Evolutionary conservation across 257 asterid genomes (phyloP), one percentile per base, ranked within the genome.

Genomic region (Penstemon eatonii): DNA sequence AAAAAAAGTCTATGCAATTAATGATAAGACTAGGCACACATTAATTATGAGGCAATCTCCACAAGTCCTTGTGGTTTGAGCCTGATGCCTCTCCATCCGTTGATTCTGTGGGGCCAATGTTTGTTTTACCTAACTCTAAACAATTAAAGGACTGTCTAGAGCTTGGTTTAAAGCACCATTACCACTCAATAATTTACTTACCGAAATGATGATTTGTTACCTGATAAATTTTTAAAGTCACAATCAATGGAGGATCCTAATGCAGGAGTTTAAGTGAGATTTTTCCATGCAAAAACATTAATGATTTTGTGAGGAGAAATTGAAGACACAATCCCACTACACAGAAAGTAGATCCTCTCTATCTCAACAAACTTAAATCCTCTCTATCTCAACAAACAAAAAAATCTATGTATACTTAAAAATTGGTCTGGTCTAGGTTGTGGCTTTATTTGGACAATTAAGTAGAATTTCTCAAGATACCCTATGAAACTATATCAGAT

Each of bases 221-320:
- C 67, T 57, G 56, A 47, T 4, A 46, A 15, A 71, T 25, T 60
- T 56, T 43, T 8, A 57, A 56, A n/a, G 49, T 36, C 40, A 19
- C 10, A 56, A 63, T 71, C 12, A 68, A 61, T 68, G 50, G 67
- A 68, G 76, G 75, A 82, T 85, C 79, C 42, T 38, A 37, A 18
- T 38, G 33, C 61, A n/a, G 56, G 2, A 36, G 38, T 13, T 59
- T 4, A 39, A 3, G 6, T 11, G 39, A 19, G 73, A 72, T 68
- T 74, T 73, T 33, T 7, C 33, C 33, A 43, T 51, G 13, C 65
- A 69, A 64, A 62, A 65, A n/a, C 38, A 65, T 51, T 66, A 66
- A 51, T 15, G 56, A 56, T 33, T 54, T 75, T 60, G 67, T 52
- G 44, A 66, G 19, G 13, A n/a, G 18, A 2, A 15, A 50, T 67